Evolutionary conservation across 306 rosid genomes (phyloP).

Genomic region (Arachis hypogaea): DNA sequence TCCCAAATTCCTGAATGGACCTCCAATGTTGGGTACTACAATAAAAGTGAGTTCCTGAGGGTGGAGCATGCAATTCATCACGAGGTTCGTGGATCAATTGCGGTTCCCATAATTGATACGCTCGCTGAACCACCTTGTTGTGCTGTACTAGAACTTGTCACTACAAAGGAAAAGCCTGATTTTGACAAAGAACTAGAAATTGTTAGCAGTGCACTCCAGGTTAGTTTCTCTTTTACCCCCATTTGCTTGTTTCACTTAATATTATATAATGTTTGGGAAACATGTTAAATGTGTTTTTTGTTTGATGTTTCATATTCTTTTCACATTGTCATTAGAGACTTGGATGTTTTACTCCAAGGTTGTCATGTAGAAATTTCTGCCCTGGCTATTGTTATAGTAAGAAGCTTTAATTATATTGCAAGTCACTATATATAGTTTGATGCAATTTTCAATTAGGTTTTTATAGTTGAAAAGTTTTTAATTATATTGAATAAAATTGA

Average conservation of each 20-base stretch:
- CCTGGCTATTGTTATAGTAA: neutral
- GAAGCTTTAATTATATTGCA: too few species aligned
- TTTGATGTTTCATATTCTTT: neutral
- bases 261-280: conserved; percentile 22
- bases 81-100: conserved; percentile 84
- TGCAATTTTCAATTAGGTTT: too few species aligned
- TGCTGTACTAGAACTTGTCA: conserved; percentile 89
- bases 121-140: conserved; percentile 57
- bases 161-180: conserved; percentile 69
- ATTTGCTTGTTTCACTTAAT: neutral
- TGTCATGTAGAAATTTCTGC: conserved; percentile 20
- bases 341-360: neutral
- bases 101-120: conserved; percentile 66
- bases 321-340: neutral
- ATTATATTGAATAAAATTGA: too few species aligned
- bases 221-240: conserved; percentile 43
- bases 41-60: conserved; percentile 68
- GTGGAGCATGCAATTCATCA: conserved; percentile 78
- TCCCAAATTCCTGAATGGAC: conserved; percentile 95
- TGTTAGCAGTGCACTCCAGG: conserved; percentile 78
- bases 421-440: too few species aligned
- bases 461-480: too few species aligned
- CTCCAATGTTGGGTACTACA: conserved; percentile 80
- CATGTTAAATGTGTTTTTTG: neutral
- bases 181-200: conserved; percentile 77